These are phyloP conservation scores for Themeda triandra DNA, from an alignment of 176 grass and related monocot species.

Conservation along the genomic window DNA sequence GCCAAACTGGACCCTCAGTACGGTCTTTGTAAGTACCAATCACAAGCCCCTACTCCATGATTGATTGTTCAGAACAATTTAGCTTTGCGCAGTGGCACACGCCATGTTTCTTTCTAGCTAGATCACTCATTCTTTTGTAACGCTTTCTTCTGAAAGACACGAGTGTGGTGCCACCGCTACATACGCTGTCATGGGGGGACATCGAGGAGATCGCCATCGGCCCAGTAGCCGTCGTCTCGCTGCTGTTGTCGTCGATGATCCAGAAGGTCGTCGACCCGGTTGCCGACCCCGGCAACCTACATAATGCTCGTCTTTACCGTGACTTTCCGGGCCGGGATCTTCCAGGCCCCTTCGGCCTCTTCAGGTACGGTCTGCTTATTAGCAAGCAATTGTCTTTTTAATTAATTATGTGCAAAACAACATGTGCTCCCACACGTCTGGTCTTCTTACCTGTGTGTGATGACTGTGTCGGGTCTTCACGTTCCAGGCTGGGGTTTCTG, in stretches of 20 bases:
- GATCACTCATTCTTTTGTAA: neutral
- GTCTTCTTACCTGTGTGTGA: no score
- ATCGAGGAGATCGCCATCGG: no score
- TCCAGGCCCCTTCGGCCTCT: no score
- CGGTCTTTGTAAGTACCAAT: constrained; percentile 80
- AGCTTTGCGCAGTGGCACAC: neutral
- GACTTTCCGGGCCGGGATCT: no score
- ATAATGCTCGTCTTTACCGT: no score
- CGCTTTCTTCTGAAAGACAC: constrained; percentile 48
- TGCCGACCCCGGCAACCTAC: no score
- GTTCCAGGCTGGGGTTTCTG: constrained; percentile 71
- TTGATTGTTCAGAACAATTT: neutral
- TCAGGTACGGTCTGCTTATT: constrained; percentile 48
- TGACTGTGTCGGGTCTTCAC: neutral
- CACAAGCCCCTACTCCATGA: neutral
- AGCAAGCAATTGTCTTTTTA: neutral
- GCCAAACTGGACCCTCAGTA: constrained; percentile 92
- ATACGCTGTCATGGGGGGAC: no score
- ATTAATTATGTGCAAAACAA: neutral
- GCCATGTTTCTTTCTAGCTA: neutral
- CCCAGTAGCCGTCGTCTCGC: no score
- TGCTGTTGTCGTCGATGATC: no score
- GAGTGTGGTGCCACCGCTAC: no score
- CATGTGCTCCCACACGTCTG: neutral
- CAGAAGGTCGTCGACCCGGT: no score